Percentiles rank a stretch among this genome's conserved stretches.
Evolutionary conservation across 2,329 filamentous ascomycete species (phyloP).

Genomic region (Chrysosporium queenslandicum): DNA sequence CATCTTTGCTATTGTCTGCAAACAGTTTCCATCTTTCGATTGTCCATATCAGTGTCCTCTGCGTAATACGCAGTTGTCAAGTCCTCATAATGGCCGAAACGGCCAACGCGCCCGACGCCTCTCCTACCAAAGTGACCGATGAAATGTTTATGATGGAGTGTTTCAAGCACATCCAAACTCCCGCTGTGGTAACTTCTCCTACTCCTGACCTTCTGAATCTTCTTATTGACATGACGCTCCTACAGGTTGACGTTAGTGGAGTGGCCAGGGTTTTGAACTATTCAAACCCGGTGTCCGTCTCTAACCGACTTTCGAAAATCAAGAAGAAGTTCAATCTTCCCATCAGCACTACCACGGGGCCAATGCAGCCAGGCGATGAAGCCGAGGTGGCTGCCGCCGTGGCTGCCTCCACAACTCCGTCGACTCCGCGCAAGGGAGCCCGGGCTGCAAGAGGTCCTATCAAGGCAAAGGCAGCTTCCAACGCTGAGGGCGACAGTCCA

Average conservation of each 20-base stretch:
- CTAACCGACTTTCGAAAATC: constrained; percentile 23
- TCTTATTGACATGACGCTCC: not conserved
- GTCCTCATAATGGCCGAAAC: constrained; percentile 13
- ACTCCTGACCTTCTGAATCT: not conserved
- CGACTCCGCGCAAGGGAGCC: constrained; percentile 18
- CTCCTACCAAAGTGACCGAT: constrained; percentile 10
- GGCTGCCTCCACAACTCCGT: not conserved
- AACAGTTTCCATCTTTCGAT: not conserved
- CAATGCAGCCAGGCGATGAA: not conserved
- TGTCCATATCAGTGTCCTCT: not conserved
- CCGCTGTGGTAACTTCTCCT: constrained; percentile 15
- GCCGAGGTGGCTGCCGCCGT: not conserved
- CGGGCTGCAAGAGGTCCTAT: constrained; percentile 18
- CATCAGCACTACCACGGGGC: constrained; percentile 15
- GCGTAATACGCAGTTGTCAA: not conserved
- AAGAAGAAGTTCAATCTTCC: constrained; percentile 23
- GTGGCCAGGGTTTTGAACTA: constrained; percentile 23
- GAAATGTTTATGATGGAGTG: constrained; percentile 24
- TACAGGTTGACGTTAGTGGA: constrained; percentile 23
- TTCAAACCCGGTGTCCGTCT: constrained; percentile 22
- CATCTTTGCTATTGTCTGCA: not conserved
- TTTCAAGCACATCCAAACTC: constrained; percentile 18
- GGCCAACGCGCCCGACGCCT: not conserved
- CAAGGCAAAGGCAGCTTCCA: constrained; percentile 15
- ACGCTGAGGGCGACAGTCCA: constrained; percentile 1